A percentile compares a stretch with the other conserved stretches of the same genome.
Evolutionary conservation across 257 asterid species (phyloP).

Genomic region (Capsicum baccatum): DNA sequence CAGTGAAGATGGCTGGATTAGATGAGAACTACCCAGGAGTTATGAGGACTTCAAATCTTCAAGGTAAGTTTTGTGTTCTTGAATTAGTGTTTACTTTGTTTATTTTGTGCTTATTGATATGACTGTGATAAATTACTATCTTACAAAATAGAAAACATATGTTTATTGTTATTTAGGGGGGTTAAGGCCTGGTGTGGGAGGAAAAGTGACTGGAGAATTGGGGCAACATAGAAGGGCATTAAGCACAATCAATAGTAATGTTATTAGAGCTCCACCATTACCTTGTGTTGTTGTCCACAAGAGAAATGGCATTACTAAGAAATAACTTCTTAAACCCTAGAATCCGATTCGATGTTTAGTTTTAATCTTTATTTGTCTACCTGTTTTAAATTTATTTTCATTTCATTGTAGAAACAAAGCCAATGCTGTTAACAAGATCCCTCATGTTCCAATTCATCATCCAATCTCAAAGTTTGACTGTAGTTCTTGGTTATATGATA

Average conservation of each 20-base stretch:
- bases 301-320: constrained; percentile 66
- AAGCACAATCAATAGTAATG: constrained; percentile 64
- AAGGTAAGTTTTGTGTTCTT: constrained; percentile 40
- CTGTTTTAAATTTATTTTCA: background rate
- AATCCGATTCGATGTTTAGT: background rate
- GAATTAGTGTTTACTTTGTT: background rate
- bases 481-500: background rate
- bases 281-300: constrained; percentile 60
- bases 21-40: constrained; percentile 61
- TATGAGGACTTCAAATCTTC: constrained; percentile 62
- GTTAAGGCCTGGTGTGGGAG: constrained; percentile 40
- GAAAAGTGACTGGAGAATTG: constrained; percentile 37
- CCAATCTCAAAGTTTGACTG: constrained; percentile 68
- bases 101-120: background rate
- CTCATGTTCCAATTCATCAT: constrained; percentile 57
- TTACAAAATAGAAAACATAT: background rate
- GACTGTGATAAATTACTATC: background rate
- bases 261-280: constrained; percentile 55
- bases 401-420: background rate
- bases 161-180: constrained; percentile 40
- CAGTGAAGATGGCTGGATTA: constrained; percentile 62
- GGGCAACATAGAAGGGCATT: constrained; percentile 72
- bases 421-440: constrained; percentile 42
- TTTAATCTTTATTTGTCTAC: too few relatives aligned
- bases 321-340: constrained; percentile 34